Evolutionary conservation across 164 flowering plant species (phyloP).

Genomic region (Hamamelis virginiana): DNA sequence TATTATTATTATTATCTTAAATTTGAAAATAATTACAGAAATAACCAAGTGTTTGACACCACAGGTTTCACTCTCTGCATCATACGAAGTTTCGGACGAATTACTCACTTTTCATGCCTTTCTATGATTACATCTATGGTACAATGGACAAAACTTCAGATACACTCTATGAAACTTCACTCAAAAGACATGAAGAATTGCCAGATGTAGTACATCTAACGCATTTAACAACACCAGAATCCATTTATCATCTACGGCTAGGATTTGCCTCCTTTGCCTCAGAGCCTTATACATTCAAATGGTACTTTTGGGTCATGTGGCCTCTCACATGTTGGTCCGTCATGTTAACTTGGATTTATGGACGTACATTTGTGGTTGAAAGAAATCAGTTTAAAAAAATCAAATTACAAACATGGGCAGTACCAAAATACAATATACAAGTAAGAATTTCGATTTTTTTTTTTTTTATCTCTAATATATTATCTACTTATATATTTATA

Average conservation of each 20-base stretch:
- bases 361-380: constrained; percentile 51
- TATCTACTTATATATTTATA: neutral
- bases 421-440: constrained; percentile 60
- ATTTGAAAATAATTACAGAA: neutral
- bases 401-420: constrained; percentile 63
- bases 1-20: too few species aligned
- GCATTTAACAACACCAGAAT: constrained; percentile 63
- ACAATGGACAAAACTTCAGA: constrained; percentile 62
- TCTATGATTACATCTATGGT: constrained; percentile 52
- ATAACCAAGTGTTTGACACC: neutral
- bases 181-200: constrained; percentile 33
- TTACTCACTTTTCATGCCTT: constrained; percentile 53
- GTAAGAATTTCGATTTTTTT: constrained; percentile 28
- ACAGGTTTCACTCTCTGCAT: constrained; percentile 55
- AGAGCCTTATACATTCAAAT: constrained; percentile 48
- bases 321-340: constrained; percentile 51
- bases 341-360: constrained; percentile 47
- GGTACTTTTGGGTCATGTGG: constrained; percentile 67
- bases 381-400: constrained; percentile 46
- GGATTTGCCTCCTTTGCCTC: constrained; percentile 68
- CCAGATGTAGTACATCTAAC: constrained; percentile 68
- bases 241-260: constrained; percentile 62
- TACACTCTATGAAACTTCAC: constrained; percentile 38
- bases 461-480: neutral
- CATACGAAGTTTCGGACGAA: constrained; percentile 57